Percentiles rank a stretch among this genome's conserved stretches.
Evolutionary conservation across 495 filamentous ascomycete species (phyloP).

Genomic region (Penicillium malachiteum): DNA sequence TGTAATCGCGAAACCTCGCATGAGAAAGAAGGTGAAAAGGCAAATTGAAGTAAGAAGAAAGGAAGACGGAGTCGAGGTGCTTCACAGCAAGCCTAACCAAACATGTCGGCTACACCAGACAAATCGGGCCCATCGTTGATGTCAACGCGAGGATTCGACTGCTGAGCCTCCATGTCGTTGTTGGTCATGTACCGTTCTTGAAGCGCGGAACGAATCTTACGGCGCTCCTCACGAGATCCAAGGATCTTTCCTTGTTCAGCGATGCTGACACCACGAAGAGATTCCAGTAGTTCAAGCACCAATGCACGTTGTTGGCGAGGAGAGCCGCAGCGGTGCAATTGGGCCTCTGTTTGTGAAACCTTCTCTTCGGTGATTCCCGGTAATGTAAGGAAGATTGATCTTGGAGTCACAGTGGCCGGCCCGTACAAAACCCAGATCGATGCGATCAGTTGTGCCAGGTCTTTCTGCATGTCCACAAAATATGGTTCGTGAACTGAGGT

Average conservation of each 20-base stretch:
- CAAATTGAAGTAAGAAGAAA: no score
- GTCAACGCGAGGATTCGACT: slow-evolving; percentile 43
- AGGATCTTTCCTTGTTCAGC: slow-evolving; percentile 86
- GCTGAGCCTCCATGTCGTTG: slow-evolving; percentile 44
- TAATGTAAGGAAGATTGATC: slow-evolving; percentile 54
- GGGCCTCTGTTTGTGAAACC: slow-evolving; percentile 48
- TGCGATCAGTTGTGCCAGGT: slow-evolving; percentile 84
- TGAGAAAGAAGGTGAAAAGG: no score
- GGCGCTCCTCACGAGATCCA: slow-evolving; percentile 48
- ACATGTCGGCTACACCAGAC: slow-evolving; percentile 66
- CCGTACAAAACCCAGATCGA: slow-evolving; percentile 76
- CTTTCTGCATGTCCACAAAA: slow-evolving; percentile 94
- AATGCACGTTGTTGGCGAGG: slow-evolving; percentile 76
- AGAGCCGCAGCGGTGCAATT: slow-evolving; percentile 59
- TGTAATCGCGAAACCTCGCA: no score
- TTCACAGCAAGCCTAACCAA: slow-evolving; percentile 42
- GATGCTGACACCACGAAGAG: slow-evolving; percentile 83
- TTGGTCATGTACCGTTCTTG: slow-evolving; percentile 57
- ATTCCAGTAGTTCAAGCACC: slow-evolving; percentile 82
- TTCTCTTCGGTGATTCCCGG: slow-evolving; percentile 54
- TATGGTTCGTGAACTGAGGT: slow-evolving; percentile 90
- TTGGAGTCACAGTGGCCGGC: slow-evolving; percentile 54
- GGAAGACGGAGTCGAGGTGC: background rate
- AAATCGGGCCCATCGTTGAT: slow-evolving; percentile 62
- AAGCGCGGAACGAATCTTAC: slow-evolving; percentile 50